Evolutionary conservation across 2,329 filamentous ascomycete species (phyloP).

Genomic region (Knufia petricola): DNA sequence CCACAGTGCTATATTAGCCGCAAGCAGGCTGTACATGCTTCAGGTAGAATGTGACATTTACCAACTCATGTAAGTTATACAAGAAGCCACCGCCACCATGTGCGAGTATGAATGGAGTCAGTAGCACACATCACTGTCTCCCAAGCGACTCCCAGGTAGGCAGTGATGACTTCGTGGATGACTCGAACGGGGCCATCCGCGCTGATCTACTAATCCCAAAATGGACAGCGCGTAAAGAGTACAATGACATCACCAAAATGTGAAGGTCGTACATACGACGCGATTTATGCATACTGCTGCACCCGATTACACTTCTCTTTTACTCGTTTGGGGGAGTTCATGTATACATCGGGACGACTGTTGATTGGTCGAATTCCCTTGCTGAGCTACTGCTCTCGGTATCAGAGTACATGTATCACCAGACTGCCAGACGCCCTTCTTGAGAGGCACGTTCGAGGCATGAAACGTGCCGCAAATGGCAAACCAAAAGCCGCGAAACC

Average conservation of each 20-base stretch:
- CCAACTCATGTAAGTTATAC: too few relatives aligned
- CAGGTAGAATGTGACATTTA: too few relatives aligned
- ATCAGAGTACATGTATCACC: neutral
- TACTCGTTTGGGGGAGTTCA: neutral
- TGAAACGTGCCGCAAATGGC: conserved; percentile 16
- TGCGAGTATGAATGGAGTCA: too few relatives aligned
- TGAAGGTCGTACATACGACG: neutral
- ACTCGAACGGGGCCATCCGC: too few relatives aligned
- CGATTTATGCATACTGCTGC: too few relatives aligned
- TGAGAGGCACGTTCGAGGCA: conserved; percentile 11
- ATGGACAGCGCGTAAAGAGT: neutral
- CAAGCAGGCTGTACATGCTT: neutral
- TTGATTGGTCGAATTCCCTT: neutral
- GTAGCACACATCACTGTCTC: too few relatives aligned
- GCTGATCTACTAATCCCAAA: neutral
- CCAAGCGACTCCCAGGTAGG: too few relatives aligned
- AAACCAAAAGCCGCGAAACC: conserved; percentile 13
- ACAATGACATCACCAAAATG: conserved; percentile 1
- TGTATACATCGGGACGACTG: neutral
- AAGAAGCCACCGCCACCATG: too few relatives aligned
- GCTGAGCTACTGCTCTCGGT: neutral
- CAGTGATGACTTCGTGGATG: too few relatives aligned
- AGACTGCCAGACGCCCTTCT: neutral
- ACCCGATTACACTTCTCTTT: too few relatives aligned
- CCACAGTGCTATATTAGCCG: neutral